Conservation (phyloP, 371 early-diverging fungal genomes). For the Rhizopus stolonifer region DNA sequence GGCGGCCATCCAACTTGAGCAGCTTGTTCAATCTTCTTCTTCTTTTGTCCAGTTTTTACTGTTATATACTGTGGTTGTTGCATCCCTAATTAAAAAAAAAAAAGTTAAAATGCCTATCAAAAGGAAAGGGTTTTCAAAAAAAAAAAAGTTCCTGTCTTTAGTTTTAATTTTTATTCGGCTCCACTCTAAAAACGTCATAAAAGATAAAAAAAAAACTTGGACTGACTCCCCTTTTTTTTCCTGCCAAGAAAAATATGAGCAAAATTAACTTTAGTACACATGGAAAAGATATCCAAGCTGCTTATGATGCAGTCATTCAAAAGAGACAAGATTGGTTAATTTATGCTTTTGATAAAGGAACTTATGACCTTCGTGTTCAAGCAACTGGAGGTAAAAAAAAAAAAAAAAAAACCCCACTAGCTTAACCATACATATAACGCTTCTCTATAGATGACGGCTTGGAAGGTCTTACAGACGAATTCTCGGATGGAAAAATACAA, state of each 20-base stretch:
- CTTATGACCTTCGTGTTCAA: slow-evolving; percentile 79
- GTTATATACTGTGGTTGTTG: slow-evolving; percentile 16
- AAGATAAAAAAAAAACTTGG: background rate
- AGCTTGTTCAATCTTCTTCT: background rate
- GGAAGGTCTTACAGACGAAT: slow-evolving; percentile 88
- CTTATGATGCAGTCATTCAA: slow-evolving; percentile 70
- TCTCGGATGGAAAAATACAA: slow-evolving; percentile 86
- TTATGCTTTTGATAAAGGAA: slow-evolving; percentile 81
- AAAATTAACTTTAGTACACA: slow-evolving; percentile 63
- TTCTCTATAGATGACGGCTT: slow-evolving; percentile 65
- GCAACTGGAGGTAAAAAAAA: slow-evolving; percentile 59
- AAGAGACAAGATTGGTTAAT: slow-evolving; percentile 75
- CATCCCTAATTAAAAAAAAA: background rate
- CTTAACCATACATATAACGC: background rate
- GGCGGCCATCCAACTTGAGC: slow-evolving; percentile 12
- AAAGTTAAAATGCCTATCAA: background rate
- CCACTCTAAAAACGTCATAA: background rate
- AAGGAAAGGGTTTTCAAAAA: background rate
- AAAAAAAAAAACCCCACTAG: no score
- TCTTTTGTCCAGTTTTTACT: slow-evolving; percentile 17
- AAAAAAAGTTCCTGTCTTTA: background rate
- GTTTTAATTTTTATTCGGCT: background rate
- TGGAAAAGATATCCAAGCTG: slow-evolving; percentile 57
- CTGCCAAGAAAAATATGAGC: slow-evolving; percentile 3
- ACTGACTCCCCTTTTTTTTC: background rate